A percentile compares a stretch with the other conserved stretches of the same genome.
phyloP scores from a whole-genome alignment of 495 filamentous ascomycete species.

The Penicillium turbatum region DNA sequence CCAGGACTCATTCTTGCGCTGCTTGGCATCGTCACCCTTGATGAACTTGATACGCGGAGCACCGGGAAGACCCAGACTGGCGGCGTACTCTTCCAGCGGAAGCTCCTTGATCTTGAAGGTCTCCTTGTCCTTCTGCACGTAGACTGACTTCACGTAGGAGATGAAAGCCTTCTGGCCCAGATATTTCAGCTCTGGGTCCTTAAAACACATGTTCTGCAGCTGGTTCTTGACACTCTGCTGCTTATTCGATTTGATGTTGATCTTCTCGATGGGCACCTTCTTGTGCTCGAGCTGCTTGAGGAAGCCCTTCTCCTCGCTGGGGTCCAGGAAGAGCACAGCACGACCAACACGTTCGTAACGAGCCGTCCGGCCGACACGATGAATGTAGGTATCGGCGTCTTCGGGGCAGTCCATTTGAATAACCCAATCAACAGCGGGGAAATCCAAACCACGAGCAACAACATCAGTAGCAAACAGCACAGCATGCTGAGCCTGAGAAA shows the following conservation, averaged over 20 bases:
- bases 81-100: slow-evolving; percentile 78
- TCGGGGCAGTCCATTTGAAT: slow-evolving; percentile 93
- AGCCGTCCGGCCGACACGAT: slow-evolving; percentile 90
- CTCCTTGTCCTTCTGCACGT: slow-evolving; percentile 89
- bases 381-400: slow-evolving; percentile 96
- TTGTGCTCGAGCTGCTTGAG: slow-evolving; percentile 75
- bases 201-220: slow-evolving; percentile 90
- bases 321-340: slow-evolving; percentile 87
- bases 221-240: slow-evolving; percentile 77
- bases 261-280: slow-evolving; percentile 78
- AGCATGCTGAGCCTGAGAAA: slow-evolving; percentile 68
- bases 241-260: slow-evolving; percentile 84
- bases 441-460: slow-evolving; percentile 87
- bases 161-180: slow-evolving; percentile 94
- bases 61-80: slow-evolving; percentile 81
- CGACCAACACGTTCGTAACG: slow-evolving; percentile 84
- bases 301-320: slow-evolving; percentile 86
- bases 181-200: slow-evolving; percentile 91
- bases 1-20: slow-evolving; percentile 79
- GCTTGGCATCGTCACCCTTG: slow-evolving; percentile 81
- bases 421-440: slow-evolving; percentile 97
- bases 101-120: slow-evolving; percentile 78
- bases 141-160: slow-evolving; percentile 75
- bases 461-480: slow-evolving; percentile 96
- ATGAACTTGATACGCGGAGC: slow-evolving; percentile 86